Evolutionary conservation across 2,329 filamentous ascomycete species (phyloP).

Genomic region (Fusarium pseudograminearum): DNA sequence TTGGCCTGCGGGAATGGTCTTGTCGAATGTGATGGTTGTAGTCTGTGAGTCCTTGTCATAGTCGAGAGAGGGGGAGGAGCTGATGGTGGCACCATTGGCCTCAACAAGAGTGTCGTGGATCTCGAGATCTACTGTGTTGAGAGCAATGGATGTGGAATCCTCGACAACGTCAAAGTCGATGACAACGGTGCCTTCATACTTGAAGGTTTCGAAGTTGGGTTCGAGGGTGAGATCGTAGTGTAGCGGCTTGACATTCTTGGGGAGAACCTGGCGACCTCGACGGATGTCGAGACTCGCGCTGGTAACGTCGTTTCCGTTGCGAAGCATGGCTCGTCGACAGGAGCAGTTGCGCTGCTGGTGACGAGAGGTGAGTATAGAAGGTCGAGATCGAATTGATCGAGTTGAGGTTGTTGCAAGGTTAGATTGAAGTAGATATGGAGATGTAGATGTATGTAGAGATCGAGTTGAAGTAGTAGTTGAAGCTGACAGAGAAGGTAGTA

Average conservation of each 20-base stretch:
- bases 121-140: constrained; percentile 89
- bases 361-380: constrained; percentile 15
- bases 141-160: constrained; percentile 84
- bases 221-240: constrained; percentile 95
- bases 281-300: constrained; percentile 44
- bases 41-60: constrained; percentile 85
- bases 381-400: neutral
- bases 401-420: constrained; percentile 9
- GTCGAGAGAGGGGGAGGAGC: constrained; percentile 62
- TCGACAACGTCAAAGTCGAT: constrained; percentile 90
- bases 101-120: constrained; percentile 72
- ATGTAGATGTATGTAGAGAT: constrained; percentile 8
- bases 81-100: constrained; percentile 62
- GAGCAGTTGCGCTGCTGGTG: constrained; percentile 47
- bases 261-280: constrained; percentile 80
- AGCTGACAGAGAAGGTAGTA: constrained; percentile 19
- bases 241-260: constrained; percentile 88
- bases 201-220: constrained; percentile 88
- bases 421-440: constrained; percentile 12
- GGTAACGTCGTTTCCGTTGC: constrained; percentile 43
- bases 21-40: constrained; percentile 82
- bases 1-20: constrained; percentile 77
- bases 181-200: constrained; percentile 83
- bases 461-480: constrained; percentile 2
- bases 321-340: constrained; percentile 49